Evolutionary conservation across 1,139 yeast genomes (phyloP).

Genomic region (Debaryomyces sp.): DNA sequence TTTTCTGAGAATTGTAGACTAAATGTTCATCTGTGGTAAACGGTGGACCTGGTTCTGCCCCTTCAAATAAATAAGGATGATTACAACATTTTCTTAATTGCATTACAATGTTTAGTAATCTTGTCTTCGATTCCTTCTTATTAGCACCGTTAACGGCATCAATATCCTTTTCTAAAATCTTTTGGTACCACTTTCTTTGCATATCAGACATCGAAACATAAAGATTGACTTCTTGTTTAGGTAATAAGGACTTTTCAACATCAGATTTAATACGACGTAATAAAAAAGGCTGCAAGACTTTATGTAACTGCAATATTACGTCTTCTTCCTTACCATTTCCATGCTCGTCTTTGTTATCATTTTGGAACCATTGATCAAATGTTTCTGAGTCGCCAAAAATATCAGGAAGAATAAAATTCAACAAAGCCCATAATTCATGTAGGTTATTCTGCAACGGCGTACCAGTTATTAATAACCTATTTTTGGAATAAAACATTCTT

Average conservation of each 20-base stretch:
- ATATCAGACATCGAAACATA: conserved; percentile 75
- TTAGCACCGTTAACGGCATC: conserved; percentile 84
- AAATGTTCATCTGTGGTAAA: conserved; percentile 82
- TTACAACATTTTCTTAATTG: conserved; percentile 83
- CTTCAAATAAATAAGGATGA: conserved; percentile 81
- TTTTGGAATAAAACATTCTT: conserved; percentile 68
- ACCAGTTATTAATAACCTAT: conserved; percentile 74
- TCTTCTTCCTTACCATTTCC: conserved; percentile 38
- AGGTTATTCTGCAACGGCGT: conserved; percentile 80
- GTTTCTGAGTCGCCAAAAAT: conserved; percentile 74
- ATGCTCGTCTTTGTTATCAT: conserved; percentile 29
- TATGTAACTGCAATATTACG: conserved; percentile 85
- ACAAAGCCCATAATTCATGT: conserved; percentile 79
- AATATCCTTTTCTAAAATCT: conserved; percentile 73
- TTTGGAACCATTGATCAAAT: conserved; percentile 73
- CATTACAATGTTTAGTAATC: conserved; percentile 78
- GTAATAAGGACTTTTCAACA: conserved; percentile 75
- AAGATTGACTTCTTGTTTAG: conserved; percentile 72
- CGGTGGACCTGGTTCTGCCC: conserved; percentile 90
- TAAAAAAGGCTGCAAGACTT: conserved; percentile 78
- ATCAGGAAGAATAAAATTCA: conserved; percentile 76
- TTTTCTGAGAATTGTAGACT: conserved; percentile 70
- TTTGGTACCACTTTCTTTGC: conserved; percentile 79
- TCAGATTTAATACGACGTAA: conserved; percentile 77
- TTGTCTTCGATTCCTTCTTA: conserved; percentile 72